Evolutionary conservation across 2,329 filamentous ascomycete genomes (phyloP).

Genomic region (Trichothecium roseum): DNA sequence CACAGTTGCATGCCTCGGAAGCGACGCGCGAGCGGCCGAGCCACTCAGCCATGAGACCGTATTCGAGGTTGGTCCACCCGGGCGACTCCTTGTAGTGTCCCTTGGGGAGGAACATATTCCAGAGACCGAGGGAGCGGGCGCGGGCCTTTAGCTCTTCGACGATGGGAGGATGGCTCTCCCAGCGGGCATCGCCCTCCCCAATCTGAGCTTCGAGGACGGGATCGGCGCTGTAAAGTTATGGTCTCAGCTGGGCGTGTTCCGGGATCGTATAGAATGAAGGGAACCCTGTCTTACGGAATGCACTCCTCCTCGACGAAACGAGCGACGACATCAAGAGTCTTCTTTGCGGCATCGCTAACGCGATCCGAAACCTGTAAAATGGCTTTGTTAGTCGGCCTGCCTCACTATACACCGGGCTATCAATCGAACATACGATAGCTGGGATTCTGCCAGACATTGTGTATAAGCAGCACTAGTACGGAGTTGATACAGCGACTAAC

Average conservation of each 20-base stretch:
- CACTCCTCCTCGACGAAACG: constrained; percentile 97
- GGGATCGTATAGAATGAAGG: no score
- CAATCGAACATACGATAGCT: constrained; percentile 28
- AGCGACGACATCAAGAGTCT: constrained; percentile 78
- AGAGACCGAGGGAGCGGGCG: constrained; percentile 74
- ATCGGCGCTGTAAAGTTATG: constrained; percentile 57
- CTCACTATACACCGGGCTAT: not conserved
- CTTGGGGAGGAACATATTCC: constrained; percentile 97
- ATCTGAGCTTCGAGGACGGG: constrained; percentile 70
- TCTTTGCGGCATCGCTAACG: constrained; percentile 77
- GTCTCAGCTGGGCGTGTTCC: no score
- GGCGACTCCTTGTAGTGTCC: constrained; percentile 93
- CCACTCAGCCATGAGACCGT: constrained; percentile 95
- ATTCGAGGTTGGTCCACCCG: constrained; percentile 91
- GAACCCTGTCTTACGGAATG: constrained; percentile 48
- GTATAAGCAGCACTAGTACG: constrained; percentile 3
- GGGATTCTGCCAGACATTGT: constrained; percentile 35
- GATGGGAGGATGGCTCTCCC: constrained; percentile 67
- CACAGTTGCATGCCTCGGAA: constrained; percentile 81
- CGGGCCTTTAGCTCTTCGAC: constrained; percentile 84
- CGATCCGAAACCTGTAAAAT: constrained; percentile 32
- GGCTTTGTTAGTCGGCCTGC: not conserved
- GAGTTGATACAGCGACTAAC: not conserved
- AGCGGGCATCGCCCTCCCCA: constrained; percentile 65
- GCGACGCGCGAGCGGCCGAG: constrained; percentile 77